phyloP scores from a whole-genome alignment of 2,329 filamentous ascomycete genomes.

The Ophiostoma sp. region DNA sequence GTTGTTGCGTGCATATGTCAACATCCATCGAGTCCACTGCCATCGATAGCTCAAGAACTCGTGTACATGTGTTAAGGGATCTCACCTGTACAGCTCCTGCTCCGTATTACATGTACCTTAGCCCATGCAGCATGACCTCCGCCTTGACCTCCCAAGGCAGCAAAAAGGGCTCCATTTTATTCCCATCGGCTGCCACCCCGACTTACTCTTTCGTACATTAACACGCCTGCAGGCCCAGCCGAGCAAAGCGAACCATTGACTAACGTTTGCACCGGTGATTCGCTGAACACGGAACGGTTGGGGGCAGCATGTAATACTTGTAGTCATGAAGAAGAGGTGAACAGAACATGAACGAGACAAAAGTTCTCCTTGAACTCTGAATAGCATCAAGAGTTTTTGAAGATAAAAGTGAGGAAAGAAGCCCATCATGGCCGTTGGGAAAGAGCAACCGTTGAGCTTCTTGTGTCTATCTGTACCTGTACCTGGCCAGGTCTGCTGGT shows the following conservation, averaged over 20 bases:
- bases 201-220: neutral
- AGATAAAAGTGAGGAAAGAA: neutral
- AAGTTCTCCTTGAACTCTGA: too few species aligned
- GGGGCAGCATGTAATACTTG: neutral
- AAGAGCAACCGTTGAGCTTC: neutral
- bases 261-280: neutral
- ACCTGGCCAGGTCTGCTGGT: neutral
- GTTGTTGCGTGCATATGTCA: neutral
- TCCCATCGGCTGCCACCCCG: conserved; percentile 6
- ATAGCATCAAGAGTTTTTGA: too few species aligned
- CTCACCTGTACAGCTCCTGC: neutral
- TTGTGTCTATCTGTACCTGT: neutral
- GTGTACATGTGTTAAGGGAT: neutral
- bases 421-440: neutral
- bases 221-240: neutral
- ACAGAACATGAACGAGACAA: too few species aligned
- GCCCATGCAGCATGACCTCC: neutral
- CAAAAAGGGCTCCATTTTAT: conserved; percentile 9
- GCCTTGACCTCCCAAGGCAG: neutral
- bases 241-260: neutral
- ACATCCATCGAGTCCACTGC: neutral
- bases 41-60: neutral
- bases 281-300: neutral
- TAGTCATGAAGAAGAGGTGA: neutral
- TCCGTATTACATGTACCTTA: neutral